These are phyloP conservation scores for Plasmodium billcollinsi DNA, from an alignment of 169 alveolate species.

Conservation along the genomic window DNA sequence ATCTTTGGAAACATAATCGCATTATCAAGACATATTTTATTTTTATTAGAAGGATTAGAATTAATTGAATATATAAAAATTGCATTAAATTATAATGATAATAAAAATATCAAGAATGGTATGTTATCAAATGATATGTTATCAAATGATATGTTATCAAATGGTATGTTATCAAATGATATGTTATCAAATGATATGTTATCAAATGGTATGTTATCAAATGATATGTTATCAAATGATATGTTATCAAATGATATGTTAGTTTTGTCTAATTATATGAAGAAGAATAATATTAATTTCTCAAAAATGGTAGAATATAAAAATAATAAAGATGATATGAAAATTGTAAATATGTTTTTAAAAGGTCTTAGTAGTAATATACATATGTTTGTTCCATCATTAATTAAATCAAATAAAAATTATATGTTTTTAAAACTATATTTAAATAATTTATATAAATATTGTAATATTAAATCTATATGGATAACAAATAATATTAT, in stretches of 20 bases:
- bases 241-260: not conserved
- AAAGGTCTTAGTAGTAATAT: not conserved
- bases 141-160: not conserved
- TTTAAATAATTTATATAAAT: slow-evolving; percentile 40
- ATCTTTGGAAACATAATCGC: slow-evolving; percentile 23
- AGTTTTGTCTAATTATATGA: not conserved
- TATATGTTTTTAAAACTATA: slow-evolving; percentile 14
- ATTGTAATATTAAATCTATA: slow-evolving; percentile 23
- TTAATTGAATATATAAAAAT: not conserved
- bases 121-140: not conserved
- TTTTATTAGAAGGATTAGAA: slow-evolving; percentile 7
- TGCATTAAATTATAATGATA: slow-evolving; percentile 4
- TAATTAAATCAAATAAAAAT: slow-evolving; percentile 16
- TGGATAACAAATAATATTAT: slow-evolving; percentile 1
- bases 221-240: no score
- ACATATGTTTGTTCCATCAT: slow-evolving; percentile 48
- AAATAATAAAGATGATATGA: slow-evolving; percentile 10
- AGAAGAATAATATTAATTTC: not conserved
- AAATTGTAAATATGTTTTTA: slow-evolving; percentile 30
- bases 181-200: no score
- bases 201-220: not conserved
- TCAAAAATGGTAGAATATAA: not conserved
- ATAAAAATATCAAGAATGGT: not conserved
- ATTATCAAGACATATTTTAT: slow-evolving; percentile 18
- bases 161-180: not conserved